A percentile compares a stretch with the other conserved stretches of the same genome.
Evolutionary conservation across 2,329 filamentous ascomycete genomes (phyloP).

Genomic region (Helicocarpus griseus): DNA sequence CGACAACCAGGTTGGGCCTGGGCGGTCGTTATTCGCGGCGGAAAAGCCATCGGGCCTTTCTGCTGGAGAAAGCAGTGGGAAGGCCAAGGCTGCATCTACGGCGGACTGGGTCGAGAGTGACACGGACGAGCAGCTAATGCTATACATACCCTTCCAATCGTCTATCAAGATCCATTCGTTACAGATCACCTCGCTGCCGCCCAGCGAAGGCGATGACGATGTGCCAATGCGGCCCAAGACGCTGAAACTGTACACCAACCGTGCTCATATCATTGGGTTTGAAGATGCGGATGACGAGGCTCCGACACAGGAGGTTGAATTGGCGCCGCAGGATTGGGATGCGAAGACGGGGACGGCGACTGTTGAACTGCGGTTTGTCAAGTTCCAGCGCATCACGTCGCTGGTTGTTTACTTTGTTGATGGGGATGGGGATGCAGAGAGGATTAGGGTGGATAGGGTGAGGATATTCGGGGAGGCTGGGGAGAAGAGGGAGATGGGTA

Average conservation of each 20-base stretch:
- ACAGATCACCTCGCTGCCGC: constrained; percentile 74
- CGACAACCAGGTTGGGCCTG: constrained; percentile 64
- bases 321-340: constrained; percentile 73
- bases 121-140: constrained; percentile 90
- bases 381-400: constrained; percentile 89
- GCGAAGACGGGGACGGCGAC: constrained; percentile 58
- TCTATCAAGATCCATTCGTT: constrained; percentile 80
- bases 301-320: constrained; percentile 67
- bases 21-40: constrained; percentile 62
- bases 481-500: constrained; percentile 86
- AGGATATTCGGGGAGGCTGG: constrained; percentile 76
- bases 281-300: constrained; percentile 84
- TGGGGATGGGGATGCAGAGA: constrained; percentile 73
- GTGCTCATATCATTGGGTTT: constrained; percentile 82
- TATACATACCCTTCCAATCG: constrained; percentile 82
- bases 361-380: constrained; percentile 75
- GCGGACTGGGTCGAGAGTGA: constrained; percentile 93
- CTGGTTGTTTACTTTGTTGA: constrained; percentile 82
- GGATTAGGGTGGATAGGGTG: constrained; percentile 58
- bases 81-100: constrained; percentile 42
- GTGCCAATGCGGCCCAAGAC: constrained; percentile 70
- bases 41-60: constrained; percentile 55
- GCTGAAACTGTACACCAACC: constrained; percentile 80
- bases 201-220: constrained; percentile 44
- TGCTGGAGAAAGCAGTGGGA: constrained; percentile 22